These are phyloP conservation scores for Deuterostichococcus epilithicus DNA, from an alignment of 139 green algal species.

Conservation along the genomic window DNA sequence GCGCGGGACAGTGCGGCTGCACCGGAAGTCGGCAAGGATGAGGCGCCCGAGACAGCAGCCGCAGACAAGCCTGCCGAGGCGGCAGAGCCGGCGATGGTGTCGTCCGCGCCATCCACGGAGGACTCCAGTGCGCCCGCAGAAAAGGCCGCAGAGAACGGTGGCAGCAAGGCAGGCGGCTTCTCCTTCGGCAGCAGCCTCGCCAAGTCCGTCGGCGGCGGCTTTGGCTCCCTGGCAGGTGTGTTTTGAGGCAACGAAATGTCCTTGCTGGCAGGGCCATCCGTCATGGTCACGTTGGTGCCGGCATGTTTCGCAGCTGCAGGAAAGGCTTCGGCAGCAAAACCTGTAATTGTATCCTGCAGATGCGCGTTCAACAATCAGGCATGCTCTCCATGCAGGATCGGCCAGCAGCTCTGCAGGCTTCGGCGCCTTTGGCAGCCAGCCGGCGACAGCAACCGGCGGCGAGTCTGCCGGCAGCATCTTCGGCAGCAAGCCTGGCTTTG, in stretches of 20 bases:
- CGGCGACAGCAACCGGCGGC: background rate
- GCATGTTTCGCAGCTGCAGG: no score
- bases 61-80: background rate
- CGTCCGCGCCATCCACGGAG: background rate
- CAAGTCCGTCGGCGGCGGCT: slow-evolving; percentile 9
- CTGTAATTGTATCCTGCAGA: no score
- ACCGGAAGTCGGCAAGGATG: background rate
- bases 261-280: no score
- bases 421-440: background rate
- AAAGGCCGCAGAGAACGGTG: background rate
- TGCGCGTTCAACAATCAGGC: no score
- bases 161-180: background rate
- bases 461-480: background rate
- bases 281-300: no score
- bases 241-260: no score
- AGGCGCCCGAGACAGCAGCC: background rate
- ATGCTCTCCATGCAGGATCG: background rate
- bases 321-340: no score
- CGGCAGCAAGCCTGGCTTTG: background rate
- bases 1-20: background rate
- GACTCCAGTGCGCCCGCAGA: background rate
- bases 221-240: slow-evolving; percentile 3
- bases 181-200: background rate
- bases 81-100: background rate
- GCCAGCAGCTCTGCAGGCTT: background rate